Conservation (phyloP, 129 eudicot species). For the Cynara cardunculus region DNA sequence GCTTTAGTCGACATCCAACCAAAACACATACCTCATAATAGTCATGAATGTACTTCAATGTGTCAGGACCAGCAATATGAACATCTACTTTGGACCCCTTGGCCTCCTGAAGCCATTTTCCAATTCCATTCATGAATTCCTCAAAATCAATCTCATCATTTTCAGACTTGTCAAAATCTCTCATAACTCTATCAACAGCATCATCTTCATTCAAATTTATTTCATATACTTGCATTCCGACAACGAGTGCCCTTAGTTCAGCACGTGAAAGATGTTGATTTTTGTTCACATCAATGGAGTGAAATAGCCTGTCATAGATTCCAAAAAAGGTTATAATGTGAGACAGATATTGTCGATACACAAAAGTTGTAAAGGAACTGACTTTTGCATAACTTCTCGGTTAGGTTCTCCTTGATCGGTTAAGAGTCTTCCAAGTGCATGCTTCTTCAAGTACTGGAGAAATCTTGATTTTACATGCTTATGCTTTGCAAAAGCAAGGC, state of each 20-base stretch:
- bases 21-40: slow-evolving; percentile 48
- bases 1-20: background rate
- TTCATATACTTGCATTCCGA: slow-evolving; percentile 67
- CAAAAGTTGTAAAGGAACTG: slow-evolving; percentile 15
- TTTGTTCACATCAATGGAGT: slow-evolving; percentile 39
- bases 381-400: slow-evolving; percentile 50
- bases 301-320: slow-evolving; percentile 53
- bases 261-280: slow-evolving; percentile 45
- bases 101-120: slow-evolving; percentile 63
- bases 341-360: background rate
- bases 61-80: slow-evolving; percentile 40
- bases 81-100: slow-evolving; percentile 25
- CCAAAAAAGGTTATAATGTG: slow-evolving; percentile 3
- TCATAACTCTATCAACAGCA: slow-evolving; percentile 63
- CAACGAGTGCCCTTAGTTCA: slow-evolving; percentile 64
- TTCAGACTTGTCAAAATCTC: slow-evolving; percentile 61
- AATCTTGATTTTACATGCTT: slow-evolving; percentile 70
- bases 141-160: slow-evolving; percentile 30
- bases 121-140: slow-evolving; percentile 50
- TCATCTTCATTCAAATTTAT: slow-evolving; percentile 57
- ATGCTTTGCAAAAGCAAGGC: slow-evolving; percentile 71
- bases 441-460: slow-evolving; percentile 46
- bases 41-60: slow-evolving; percentile 51
- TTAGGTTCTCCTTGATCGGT: slow-evolving; percentile 51
- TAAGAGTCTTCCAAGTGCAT: slow-evolving; percentile 55